Base-by-base conservation (phyloP, 768 basidiomycete species). In the Myochromella boudieri region DNA sequence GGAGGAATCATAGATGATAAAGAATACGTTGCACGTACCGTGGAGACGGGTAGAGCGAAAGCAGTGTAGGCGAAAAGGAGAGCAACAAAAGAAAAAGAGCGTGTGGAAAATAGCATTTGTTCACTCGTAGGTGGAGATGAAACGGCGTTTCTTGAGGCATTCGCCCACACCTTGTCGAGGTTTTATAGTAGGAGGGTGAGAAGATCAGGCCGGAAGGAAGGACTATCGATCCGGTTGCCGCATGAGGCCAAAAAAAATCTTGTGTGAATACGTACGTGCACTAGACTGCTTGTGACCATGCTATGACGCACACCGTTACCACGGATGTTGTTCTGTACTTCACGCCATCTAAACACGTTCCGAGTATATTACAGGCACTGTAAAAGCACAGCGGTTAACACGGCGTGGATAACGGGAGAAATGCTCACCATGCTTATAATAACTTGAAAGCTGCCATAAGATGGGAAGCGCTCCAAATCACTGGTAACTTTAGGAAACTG, bases 31-130 rank as follows among this genome's bases (percentile, higher is more conserved):
- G n/a, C n/a, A n/a, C n/a, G n/a, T n/a, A n/a, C n/a, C n/a, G n/a
- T n/a, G n/a, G n/a, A n/a, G n/a, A n/a, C n/a, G n/a, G 75, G 73
- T 39, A 67, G 55, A 52, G 72, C 67, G 49, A 64, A 62, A 49
- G 59, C 65, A 44, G 63, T 60, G 36, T 61, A 53, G 24, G 66
- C 53, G 45, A 70, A 55, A 50, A 69, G 51, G 48, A 70, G 46
- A 26, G 64, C 62, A 37, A 75, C 46, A 31, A 68, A 42, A 39
- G 65, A 53, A 38, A 71, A 52, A 46, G 68, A 67, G 52, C 63
- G 67, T 57, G 64, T 57, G 48, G 52, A 62, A 53, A 68, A 60
- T 26, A 66, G 49, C 68, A 71, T 70, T 51, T 40, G 18, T 6
- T 34, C 33, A 34, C 37, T 27, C 62, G 64, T 58, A 59, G 60